Evolutionary conservation across 257 asterid genomes (phyloP), one percentile per base, ranked within the genome.

Genomic region (Nicotiana sylvestris): DNA sequence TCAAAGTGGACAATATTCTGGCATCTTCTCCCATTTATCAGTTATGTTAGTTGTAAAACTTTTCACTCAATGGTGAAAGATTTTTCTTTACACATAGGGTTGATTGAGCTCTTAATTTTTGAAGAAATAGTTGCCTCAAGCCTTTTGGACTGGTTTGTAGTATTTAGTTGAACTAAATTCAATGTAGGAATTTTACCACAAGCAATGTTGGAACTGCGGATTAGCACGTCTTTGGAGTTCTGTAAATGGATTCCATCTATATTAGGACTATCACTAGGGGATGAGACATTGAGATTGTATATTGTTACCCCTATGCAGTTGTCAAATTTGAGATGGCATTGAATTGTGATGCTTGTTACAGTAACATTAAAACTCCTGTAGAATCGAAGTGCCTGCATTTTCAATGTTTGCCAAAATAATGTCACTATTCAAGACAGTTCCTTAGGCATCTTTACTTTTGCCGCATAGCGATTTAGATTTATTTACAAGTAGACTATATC

Each of bases 241-340:
- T 93, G 97, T 32, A 96, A 85, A 82, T 96, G 99, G 66, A 96
- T 96, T 51, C 99, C 99, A 17, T 96, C 98, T 0, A 98, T 96
- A 67, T 96, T 96, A 21, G 98, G 99, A 81, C 99, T 96, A 81
- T 92, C 89, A 2, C 97, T 95, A 0, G 99, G 99, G 10, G 99
- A 96, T 10, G 90, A 86, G 39, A 84, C 91, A 0, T 84, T 89
- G 66, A 96, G 86, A 84, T 92, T 89, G 92, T 88, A 87, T 13
- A 94, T 98, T 18, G 85, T 78, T 29, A 94, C 98, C n/a, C 97
- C 98, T 21, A 84, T 65, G 85, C 98, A 94, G 29, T 90, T 90
- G 76, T 96, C 98, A 46, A 96, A 93, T 82, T 96, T 96, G 25
- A 96, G 90, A 84, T 96, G 99, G 84, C 95, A 91, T 58, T 83